Conservation (phyloP, 345 rosid species). For the Psidium friedrichsthalianum region DNA sequence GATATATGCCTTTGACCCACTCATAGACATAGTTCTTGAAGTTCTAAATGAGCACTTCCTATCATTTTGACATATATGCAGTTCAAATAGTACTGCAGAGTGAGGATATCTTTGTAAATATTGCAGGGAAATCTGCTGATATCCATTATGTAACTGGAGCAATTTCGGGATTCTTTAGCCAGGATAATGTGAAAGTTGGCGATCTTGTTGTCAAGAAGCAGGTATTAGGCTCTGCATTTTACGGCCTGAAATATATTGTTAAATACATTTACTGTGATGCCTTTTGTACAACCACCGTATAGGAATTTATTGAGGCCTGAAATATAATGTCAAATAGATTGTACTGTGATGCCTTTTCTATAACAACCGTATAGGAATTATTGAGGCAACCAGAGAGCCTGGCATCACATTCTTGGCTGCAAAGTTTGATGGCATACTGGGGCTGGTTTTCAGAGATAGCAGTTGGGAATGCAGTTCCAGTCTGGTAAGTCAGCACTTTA, state of each 20-base stretch:
- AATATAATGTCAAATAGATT: too few relatives aligned
- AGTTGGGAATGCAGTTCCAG: constrained; percentile 68
- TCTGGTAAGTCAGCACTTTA: constrained; percentile 42
- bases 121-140: constrained; percentile 68
- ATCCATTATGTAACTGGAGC: constrained; percentile 73
- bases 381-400: constrained; percentile 89
- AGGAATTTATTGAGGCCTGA: constrained; percentile 86
- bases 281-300: neutral
- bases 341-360: too few relatives aligned
- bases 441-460: constrained; percentile 88
- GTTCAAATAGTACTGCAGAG: neutral
- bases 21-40: neutral
- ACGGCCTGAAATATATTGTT: neutral
- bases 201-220: constrained; percentile 45
- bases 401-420: constrained; percentile 77
- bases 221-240: constrained; percentile 23
- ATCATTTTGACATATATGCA: neutral
- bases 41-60: neutral
- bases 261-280: neutral
- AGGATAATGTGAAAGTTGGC: constrained; percentile 57
- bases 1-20: neutral
- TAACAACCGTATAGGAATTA: neutral
- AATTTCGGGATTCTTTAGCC: constrained; percentile 49
- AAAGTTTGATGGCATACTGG: constrained; percentile 90
- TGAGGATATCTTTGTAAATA: neutral